Evolutionary conservation across 2,329 filamentous ascomycete genomes (phyloP), one percentile per base, ranked within the genome.

Genomic region (Zymoseptoria passerinii): DNA sequence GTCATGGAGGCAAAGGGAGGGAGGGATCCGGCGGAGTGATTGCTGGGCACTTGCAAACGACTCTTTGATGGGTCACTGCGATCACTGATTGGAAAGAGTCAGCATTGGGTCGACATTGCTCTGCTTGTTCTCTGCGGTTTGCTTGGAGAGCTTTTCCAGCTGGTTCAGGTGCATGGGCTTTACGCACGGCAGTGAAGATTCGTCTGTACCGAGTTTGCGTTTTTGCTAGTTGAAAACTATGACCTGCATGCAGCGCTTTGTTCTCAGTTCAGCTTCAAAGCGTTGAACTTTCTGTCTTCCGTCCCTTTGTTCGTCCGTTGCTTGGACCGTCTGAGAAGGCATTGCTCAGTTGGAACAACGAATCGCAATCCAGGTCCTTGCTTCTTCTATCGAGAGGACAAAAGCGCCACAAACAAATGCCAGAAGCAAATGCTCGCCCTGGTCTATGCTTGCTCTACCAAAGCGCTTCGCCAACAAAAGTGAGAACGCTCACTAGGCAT

Each of bases 11-110:
- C 68, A 51, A 68, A 69, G n/a, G 67, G 69, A 18, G 73, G 76
- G 9, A 69, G 76, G 50, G 76, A 78, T 56, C 76, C 77, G 3
- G 61, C 70, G n/a, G 76, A 78, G 64, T 78, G 51, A 52, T 40
- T 40, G n/a, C 6, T n/a, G 35, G n/a, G 35, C 2, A 13, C 16
- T 10, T 13, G 6, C 5, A 7, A 6, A n/a, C 13, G 35, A n/a
- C 35, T 16, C 23, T 4, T 23, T 23, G 2, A 4, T 23, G 23
- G 23, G 2, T 23, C 23, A 4, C 23, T 23, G 23, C 23, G 23
- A 23, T 23, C 4, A 23, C 2, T 4, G 23, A 23, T 23, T 23
- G 23, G 23, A 23, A 3, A 4, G 4, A 23, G 23, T 23, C 23
- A 23, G 23, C 23, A 23, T 23, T 23, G 23, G 23, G 23, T 23